These are phyloP conservation scores for Candida andamanensis DNA, from an alignment of 805 yeast species.

Conservation along the genomic window DNA sequence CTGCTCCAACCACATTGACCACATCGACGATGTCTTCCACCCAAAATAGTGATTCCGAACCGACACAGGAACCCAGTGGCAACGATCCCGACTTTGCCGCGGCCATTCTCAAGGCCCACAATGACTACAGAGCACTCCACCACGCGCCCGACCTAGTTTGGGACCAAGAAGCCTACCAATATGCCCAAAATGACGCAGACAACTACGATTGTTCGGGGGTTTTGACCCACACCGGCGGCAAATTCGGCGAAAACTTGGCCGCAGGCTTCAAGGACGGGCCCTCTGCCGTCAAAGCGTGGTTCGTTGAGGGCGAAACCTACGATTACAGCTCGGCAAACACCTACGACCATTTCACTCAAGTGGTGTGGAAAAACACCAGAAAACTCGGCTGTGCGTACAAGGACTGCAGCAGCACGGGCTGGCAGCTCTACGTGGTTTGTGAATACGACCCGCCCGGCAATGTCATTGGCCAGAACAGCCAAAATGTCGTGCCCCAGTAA, in stretches of 20 bases:
- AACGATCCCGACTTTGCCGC: constrained; percentile 29
- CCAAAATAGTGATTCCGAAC: constrained; percentile 5
- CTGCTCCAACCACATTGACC: constrained; percentile 9
- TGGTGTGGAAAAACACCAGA: constrained; percentile 64
- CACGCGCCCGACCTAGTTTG: constrained; percentile 49
- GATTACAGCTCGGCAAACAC: constrained; percentile 29
- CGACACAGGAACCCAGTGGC: constrained; percentile 2
- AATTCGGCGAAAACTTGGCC: constrained; percentile 38
- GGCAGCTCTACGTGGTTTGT: constrained; percentile 65
- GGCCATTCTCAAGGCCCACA: constrained; percentile 55
- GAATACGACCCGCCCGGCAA: constrained; percentile 78
- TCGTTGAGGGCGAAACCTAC: constrained; percentile 29
- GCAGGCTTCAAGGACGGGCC: constrained; percentile 30
- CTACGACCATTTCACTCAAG: constrained; percentile 68
- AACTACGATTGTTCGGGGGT: constrained; percentile 45
- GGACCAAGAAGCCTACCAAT: constrained; percentile 47
- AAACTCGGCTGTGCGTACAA: constrained; percentile 72
- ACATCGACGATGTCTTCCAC: constrained; percentile 5
- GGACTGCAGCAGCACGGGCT: constrained; percentile 41
- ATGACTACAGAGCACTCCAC: constrained; percentile 51
- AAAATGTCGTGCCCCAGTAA: constrained; percentile 16
- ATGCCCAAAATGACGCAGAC: constrained; percentile 47
- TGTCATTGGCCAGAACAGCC: constrained; percentile 37
- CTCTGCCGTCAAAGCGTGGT: constrained; percentile 37
- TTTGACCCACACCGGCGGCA: constrained; percentile 35